Conservation (phyloP, 106 monocot species). For the Posidonia australis region DNA sequence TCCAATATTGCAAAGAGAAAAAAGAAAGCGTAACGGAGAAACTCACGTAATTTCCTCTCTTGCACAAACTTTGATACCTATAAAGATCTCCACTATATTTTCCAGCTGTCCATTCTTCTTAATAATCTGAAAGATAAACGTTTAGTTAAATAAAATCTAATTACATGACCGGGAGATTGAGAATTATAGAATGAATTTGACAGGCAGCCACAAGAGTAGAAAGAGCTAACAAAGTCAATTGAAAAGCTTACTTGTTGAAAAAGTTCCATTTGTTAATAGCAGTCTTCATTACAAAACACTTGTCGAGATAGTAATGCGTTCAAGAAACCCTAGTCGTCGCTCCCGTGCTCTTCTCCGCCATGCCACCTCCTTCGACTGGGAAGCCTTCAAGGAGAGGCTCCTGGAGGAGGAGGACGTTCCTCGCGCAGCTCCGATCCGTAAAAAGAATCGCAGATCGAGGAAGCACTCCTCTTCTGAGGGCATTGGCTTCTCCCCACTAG, state of each 20-base stretch:
- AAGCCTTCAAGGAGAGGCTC: too few relatives aligned
- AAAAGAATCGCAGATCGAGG: too few relatives aligned
- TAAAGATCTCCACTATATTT: slow-evolving; percentile 38
- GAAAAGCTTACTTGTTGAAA: slow-evolving; percentile 63
- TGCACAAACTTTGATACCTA: slow-evolving; percentile 36
- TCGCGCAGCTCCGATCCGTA: too few relatives aligned
- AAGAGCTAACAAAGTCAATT: slow-evolving; percentile 7
- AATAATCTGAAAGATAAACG: slow-evolving; percentile 37
- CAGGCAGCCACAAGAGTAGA: not conserved
- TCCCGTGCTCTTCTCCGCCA: too few relatives aligned
- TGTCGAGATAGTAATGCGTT: too few relatives aligned
- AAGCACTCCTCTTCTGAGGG: too few relatives aligned
- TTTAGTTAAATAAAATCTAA: not conserved
- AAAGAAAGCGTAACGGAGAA: not conserved
- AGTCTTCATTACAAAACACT: too few relatives aligned
- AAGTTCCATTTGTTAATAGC: too few relatives aligned
- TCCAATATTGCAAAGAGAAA: not conserved
- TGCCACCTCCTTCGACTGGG: too few relatives aligned
- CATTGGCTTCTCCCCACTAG: too few relatives aligned
- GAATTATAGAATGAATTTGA: not conserved
- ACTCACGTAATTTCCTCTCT: slow-evolving; percentile 56
- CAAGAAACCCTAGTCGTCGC: too few relatives aligned
- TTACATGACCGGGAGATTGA: not conserved
- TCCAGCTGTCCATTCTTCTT: slow-evolving; percentile 51
- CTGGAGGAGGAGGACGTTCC: too few relatives aligned